Evolutionary conservation across 1,139 yeast genomes (phyloP).

Genomic region (Yamadazyma jaroonii): DNA sequence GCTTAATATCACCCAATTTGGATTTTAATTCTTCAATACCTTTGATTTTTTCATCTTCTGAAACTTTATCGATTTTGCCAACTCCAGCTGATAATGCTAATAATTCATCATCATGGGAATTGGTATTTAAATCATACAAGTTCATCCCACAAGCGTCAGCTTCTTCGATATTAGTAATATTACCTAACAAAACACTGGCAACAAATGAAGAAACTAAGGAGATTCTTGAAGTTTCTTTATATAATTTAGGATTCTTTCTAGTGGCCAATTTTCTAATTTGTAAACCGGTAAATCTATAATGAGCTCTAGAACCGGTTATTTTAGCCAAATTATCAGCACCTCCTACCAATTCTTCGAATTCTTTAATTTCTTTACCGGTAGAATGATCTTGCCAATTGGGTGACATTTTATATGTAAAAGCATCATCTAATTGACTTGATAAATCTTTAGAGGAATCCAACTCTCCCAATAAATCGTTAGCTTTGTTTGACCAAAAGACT

Average conservation of each 20-base stretch:
- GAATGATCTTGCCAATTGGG: constrained; percentile 98
- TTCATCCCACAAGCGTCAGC: constrained; percentile 95
- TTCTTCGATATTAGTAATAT: constrained; percentile 64
- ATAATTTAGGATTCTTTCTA: constrained; percentile 47
- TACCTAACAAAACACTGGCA: constrained; percentile 68
- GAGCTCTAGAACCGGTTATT: constrained; percentile 83
- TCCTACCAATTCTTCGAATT: constrained; percentile 60
- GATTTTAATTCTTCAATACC: constrained; percentile 39
- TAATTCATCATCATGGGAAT: constrained; percentile 53
- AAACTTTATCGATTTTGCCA: constrained; percentile 34
- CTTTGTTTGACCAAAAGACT: constrained; percentile 67
- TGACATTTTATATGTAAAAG: constrained; percentile 63
- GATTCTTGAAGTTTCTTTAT: constrained; percentile 57
- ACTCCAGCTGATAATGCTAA: constrained; percentile 51
- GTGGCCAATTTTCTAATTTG: constrained; percentile 76
- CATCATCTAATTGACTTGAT: constrained; percentile 43
- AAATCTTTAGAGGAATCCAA: constrained; percentile 28
- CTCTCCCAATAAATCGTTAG: constrained; percentile 34
- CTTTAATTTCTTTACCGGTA: constrained; percentile 64
- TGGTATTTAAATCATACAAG: constrained; percentile 61
- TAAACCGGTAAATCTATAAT: constrained; percentile 86
- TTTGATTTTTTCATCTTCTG: constrained; percentile 18
- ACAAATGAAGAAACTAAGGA: constrained; percentile 78
- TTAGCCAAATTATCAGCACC: constrained; percentile 64
- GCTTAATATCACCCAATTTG: constrained; percentile 53